Evolutionary conservation across 169 alveolate species (phyloP).

Genomic region (Cardiosporidium cionae): DNA sequence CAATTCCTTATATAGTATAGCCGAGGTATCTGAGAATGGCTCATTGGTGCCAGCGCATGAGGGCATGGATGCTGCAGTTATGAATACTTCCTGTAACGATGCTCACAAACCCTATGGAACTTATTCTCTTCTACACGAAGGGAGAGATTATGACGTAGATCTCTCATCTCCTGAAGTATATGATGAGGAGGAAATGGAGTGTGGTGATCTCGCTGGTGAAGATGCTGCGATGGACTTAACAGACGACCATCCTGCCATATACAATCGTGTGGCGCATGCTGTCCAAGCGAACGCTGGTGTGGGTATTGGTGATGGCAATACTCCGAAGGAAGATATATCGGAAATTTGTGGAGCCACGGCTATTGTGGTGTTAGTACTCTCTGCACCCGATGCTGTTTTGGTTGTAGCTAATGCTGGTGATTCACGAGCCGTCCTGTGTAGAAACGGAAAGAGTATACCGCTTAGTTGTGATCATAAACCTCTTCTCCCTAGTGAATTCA

Average conservation of each 20-base stretch:
- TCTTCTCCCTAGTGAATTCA: slow-evolving; percentile 72
- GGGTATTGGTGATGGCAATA: no score
- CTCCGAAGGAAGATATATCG: slow-evolving; percentile 29
- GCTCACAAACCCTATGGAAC: no score
- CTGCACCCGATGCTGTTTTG: slow-evolving; percentile 46
- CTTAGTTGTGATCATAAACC: slow-evolving; percentile 97
- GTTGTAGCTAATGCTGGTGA: slow-evolving; percentile 98
- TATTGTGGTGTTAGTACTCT: slow-evolving; percentile 66
- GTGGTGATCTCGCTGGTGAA: slow-evolving; percentile 26
- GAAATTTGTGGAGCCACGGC: slow-evolving; percentile 78
- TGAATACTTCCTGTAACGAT: no score
- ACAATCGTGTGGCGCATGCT: not conserved
- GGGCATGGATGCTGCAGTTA: no score
- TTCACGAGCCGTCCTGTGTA: slow-evolving; percentile 85
- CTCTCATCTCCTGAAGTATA: not conserved
- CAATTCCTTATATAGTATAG: no score
- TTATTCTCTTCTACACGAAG: no score
- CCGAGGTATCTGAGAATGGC: no score
- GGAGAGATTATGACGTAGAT: no score
- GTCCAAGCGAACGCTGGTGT: not conserved
- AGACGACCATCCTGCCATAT: not conserved
- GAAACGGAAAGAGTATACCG: slow-evolving; percentile 60
- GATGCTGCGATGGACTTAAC: slow-evolving; percentile 2
- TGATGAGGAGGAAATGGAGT: slow-evolving; percentile 35
- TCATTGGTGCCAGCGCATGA: no score